These are phyloP conservation scores for Kalmanozyma brasiliensis DNA, from an alignment of 1,284 basidiomycete species.

Conservation along the genomic window DNA sequence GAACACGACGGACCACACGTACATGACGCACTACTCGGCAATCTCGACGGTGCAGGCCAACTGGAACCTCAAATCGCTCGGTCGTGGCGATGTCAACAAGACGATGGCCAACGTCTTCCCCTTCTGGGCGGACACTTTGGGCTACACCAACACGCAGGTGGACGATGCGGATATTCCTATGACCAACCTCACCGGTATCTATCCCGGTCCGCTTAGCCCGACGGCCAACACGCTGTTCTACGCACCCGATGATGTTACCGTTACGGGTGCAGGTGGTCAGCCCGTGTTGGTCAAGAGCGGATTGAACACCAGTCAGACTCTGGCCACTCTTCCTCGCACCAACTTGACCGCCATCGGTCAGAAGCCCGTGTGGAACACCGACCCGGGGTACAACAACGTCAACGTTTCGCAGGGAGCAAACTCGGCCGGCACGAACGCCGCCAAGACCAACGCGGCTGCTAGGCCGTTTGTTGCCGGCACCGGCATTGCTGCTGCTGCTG, in stretches of 20 bases:
- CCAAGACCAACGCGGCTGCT: slow-evolving; percentile 26
- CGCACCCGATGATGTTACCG: slow-evolving; percentile 61
- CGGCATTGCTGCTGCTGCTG: slow-evolving; percentile 16
- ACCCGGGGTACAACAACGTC: slow-evolving; percentile 47
- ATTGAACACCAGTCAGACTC: slow-evolving; percentile 54
- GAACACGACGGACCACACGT: slow-evolving; percentile 50
- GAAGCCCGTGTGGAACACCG: slow-evolving; percentile 62
- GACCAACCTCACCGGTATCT: slow-evolving; percentile 67
- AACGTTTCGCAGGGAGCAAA: slow-evolving; percentile 22
- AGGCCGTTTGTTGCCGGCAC: slow-evolving; percentile 19
- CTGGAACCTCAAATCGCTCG: slow-evolving; percentile 69
- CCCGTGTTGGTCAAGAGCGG: slow-evolving; percentile 54
- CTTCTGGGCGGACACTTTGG: slow-evolving; percentile 70
- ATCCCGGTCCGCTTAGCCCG: slow-evolving; percentile 59
- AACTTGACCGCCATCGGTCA: slow-evolving; percentile 54
- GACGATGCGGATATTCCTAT: slow-evolving; percentile 46
- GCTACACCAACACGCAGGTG: slow-evolving; percentile 57
- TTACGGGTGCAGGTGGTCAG: slow-evolving; percentile 64
- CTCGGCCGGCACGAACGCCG: slow-evolving; percentile 5
- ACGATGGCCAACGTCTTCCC: slow-evolving; percentile 72
- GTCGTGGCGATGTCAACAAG: slow-evolving; percentile 57
- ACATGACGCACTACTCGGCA: slow-evolving; percentile 75
- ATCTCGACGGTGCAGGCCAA: slow-evolving; percentile 76
- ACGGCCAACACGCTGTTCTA: slow-evolving; percentile 61
- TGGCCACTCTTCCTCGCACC: slow-evolving; percentile 22